Evolutionary conservation across 768 basidiomycete species (phyloP).

Genomic region (Tricholoma furcatifolium): DNA sequence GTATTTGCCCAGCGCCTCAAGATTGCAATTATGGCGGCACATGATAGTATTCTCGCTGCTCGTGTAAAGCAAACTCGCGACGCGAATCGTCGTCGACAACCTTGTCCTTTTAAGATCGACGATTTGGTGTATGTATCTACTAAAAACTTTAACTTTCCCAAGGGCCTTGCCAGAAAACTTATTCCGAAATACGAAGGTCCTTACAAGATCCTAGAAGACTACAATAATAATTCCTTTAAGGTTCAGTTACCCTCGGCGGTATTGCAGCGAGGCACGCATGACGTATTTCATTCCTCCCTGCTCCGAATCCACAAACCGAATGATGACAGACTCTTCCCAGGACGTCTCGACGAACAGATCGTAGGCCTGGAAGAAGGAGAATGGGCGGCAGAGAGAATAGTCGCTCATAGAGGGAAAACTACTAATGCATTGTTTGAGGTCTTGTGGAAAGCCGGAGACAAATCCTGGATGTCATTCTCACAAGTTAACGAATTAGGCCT

Average conservation of each 20-base stretch:
- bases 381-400: background rate
- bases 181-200: background rate
- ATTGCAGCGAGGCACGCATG: slow-evolving; percentile 15
- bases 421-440: background rate
- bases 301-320: no score
- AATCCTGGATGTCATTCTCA: background rate
- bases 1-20: background rate
- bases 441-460: background rate
- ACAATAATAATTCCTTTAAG: background rate
- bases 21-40: background rate
- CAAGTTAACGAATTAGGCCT: background rate
- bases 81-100: background rate
- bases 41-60: no score
- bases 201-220: background rate
- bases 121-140: no score
- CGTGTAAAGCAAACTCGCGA: background rate
- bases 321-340: no score
- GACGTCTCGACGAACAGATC: no score
- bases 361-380: background rate
- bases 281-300: no score
- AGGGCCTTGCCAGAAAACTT: background rate
- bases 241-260: slow-evolving; percentile 11
- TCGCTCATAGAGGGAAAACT: background rate
- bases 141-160: background rate
- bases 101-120: background rate